Conservation (phyloP, 2,329 filamentous ascomycete species). For the Colletotrichum sp. region DNA sequence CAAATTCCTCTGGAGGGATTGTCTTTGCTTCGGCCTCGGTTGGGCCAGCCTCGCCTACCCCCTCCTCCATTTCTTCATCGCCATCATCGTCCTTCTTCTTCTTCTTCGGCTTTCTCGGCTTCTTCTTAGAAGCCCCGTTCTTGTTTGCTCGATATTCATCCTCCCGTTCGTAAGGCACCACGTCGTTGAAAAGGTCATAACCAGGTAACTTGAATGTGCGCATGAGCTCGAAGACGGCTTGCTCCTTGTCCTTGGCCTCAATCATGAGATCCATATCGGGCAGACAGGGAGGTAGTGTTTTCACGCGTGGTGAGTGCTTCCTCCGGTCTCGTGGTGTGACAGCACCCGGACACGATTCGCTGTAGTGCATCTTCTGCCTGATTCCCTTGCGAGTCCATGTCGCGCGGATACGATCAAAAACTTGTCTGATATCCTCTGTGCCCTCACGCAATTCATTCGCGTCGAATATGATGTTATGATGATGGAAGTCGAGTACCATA, state of each 20-base stretch:
- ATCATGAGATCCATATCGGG: constrained; percentile 97
- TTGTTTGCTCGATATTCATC: constrained; percentile 73
- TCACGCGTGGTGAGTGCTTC: constrained; percentile 84
- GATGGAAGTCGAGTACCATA: constrained; percentile 89
- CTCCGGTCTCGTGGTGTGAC: constrained; percentile 79
- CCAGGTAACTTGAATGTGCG: constrained; percentile 84
- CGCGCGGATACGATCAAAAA: constrained; percentile 78
- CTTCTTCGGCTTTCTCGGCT: constrained; percentile 38
- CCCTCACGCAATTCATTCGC: constrained; percentile 76
- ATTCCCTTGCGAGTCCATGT: constrained; percentile 88
- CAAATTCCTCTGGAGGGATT: constrained; percentile 72
- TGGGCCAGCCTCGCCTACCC: constrained; percentile 44
- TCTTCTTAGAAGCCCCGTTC: constrained; percentile 44
- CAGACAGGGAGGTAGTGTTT: constrained; percentile 81
- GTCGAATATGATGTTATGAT: constrained; percentile 94
- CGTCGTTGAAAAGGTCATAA: constrained; percentile 74
- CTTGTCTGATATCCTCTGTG: constrained; percentile 76
- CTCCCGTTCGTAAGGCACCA: constrained; percentile 76
- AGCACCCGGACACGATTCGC: constrained; percentile 77
- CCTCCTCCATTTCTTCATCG: constrained; percentile 36
- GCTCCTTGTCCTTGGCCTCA: constrained; percentile 97
- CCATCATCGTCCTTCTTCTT: constrained; percentile 40
- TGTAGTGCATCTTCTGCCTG: constrained; percentile 97
- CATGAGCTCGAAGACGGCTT: constrained; percentile 95
- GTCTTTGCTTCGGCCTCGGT: constrained; percentile 42